phyloP scores from a whole-genome alignment of 768 basidiomycete species.

The Auricularia sp. region DNA sequence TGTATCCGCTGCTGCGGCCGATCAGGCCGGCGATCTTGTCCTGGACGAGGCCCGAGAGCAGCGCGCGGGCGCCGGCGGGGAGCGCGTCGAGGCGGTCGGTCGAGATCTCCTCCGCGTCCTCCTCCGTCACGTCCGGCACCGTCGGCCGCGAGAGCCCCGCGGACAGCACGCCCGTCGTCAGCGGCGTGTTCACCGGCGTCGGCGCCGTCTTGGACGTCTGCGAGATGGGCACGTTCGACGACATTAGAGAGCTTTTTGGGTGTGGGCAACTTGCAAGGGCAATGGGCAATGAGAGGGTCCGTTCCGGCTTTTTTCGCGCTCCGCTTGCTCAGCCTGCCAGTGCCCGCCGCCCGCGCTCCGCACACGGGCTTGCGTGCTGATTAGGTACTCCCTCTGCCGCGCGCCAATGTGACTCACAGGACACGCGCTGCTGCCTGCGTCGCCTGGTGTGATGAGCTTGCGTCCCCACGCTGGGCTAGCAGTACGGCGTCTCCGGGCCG shows the following conservation, averaged over 20 bases:
- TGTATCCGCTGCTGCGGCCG: constrained; percentile 89
- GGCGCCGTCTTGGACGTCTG: constrained; percentile 40
- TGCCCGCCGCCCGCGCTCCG: too few species aligned
- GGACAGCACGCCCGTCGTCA: constrained; percentile 72
- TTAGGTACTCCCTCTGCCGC: too few species aligned
- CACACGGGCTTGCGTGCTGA: too few species aligned
- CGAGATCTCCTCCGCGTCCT: constrained; percentile 62
- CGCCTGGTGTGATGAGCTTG: too few species aligned
- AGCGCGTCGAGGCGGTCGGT: constrained; percentile 21
- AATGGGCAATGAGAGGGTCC: too few species aligned
- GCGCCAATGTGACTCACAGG: too few species aligned
- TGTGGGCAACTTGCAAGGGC: too few species aligned
- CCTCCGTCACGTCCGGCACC: constrained; percentile 80
- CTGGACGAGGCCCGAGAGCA: constrained; percentile 75
- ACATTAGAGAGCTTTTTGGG: background rate
- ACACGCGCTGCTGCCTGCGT: too few species aligned
- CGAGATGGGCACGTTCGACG: background rate
- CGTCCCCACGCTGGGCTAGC: too few species aligned
- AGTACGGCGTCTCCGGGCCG: too few species aligned
- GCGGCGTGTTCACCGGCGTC: constrained; percentile 88
- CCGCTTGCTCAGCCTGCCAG: too few species aligned
- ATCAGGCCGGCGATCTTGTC: constrained; percentile 75
- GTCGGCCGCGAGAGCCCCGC: constrained; percentile 75
- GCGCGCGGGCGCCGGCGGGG: constrained; percentile 35
- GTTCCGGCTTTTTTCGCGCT: too few species aligned